Percentiles rank a stretch among this genome's conserved stretches.
phyloP scores from a whole-genome alignment of 2,329 filamentous ascomycete species.

The Trichophyton simii region DNA sequence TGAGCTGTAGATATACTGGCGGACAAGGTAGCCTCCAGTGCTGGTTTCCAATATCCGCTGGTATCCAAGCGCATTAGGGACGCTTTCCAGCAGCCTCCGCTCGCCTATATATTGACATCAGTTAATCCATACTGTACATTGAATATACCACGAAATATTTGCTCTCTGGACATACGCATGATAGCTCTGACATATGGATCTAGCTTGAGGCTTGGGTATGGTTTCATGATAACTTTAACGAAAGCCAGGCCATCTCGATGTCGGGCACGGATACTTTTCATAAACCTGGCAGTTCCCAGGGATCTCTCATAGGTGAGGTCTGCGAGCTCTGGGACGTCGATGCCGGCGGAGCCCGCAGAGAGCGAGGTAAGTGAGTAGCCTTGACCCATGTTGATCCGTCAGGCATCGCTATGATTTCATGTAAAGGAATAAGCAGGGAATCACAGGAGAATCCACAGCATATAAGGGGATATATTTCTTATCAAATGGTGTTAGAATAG shows the following conservation, averaged over 20 bases:
- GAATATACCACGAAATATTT: neutral
- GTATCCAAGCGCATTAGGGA: constrained; percentile 84
- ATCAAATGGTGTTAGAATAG: neutral
- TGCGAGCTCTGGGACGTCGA: constrained; percentile 82
- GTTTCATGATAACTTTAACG: constrained; percentile 90
- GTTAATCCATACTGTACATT: neutral
- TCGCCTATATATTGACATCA: constrained; percentile 47
- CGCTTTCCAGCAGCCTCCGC: constrained; percentile 61
- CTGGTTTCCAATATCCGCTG: constrained; percentile 85
- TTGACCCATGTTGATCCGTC: constrained; percentile 65
- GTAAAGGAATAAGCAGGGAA: neutral
- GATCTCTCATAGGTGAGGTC: constrained; percentile 88
- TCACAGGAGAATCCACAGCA: neutral
- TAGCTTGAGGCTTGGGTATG: constrained; percentile 68
- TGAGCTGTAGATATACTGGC: constrained; percentile 92
- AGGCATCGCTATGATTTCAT: constrained; percentile 3
- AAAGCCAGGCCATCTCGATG: constrained; percentile 85
- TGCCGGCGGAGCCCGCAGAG: constrained; percentile 80
- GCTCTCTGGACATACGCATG: constrained; percentile 44
- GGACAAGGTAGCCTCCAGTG: constrained; percentile 80
- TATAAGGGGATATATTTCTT: neutral
- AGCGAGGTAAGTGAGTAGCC: constrained; percentile 88
- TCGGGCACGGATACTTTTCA: constrained; percentile 88
- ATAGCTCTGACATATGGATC: constrained; percentile 67
- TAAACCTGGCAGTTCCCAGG: constrained; percentile 81